Evolutionary conservation across 345 rosid species (phyloP).

Genomic region (Melaleuca alternifolia): DNA sequence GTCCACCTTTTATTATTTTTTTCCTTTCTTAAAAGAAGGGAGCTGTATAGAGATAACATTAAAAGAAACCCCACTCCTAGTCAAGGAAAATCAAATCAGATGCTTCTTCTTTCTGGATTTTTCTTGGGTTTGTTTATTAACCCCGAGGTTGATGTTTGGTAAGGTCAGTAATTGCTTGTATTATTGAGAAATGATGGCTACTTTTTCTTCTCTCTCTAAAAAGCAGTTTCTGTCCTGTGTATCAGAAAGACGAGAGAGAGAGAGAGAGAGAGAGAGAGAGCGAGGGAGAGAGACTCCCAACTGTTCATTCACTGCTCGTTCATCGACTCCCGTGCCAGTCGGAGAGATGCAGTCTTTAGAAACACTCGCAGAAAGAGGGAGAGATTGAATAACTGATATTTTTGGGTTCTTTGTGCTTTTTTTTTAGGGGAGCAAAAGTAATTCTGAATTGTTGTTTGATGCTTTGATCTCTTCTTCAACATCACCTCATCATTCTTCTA

Average conservation of each 20-base stretch:
- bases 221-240: constrained; percentile 11
- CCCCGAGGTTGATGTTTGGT: constrained; percentile 48
- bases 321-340: constrained; percentile 32
- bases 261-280: neutral
- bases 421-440: neutral
- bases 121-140: constrained; percentile 18
- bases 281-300: neutral
- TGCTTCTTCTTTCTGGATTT: constrained; percentile 14
- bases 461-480: neutral
- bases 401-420: neutral
- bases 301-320: constrained; percentile 16
- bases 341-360: neutral
- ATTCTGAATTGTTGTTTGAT: neutral
- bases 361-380: neutral
- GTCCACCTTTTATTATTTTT: neutral
- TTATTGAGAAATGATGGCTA: constrained; percentile 65
- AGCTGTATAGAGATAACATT: neutral
- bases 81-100: constrained; percentile 14
- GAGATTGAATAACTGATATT: neutral
- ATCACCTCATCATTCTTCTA: neutral
- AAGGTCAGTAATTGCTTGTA: constrained; percentile 41
- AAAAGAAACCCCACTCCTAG: neutral
- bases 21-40: neutral
- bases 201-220: constrained; percentile 14
- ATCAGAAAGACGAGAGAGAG: neutral